Base-by-base conservation (phyloP, 176 grass and related monocot genomes). In the Miscanthus lutarioriparius region DNA sequence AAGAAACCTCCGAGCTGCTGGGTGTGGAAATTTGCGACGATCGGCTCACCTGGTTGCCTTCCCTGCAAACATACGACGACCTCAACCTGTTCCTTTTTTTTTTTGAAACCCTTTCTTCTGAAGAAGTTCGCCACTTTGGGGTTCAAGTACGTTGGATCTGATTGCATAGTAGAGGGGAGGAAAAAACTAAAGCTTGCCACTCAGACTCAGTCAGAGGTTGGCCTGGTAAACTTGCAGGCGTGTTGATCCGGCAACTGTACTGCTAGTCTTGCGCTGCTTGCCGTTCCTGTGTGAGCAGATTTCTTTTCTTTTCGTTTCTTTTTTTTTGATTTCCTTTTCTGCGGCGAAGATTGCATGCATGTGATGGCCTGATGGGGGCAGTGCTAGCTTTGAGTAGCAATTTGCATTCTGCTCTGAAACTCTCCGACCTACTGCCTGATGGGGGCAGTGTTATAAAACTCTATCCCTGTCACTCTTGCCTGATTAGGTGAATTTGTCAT, bases 221-320 rank as follows among this genome's bases (percentile, higher is more conserved):
- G 53, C 72, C 59, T 56, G 44, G 35, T 47, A 43, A 70, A 7
- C 32, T 27, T 47, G 14, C 17, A 59, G 47, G 67, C 80, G 66
- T 82, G 67, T 26, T 59, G 79, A 71, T 70, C 43, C 79, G 30
- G 79, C 65, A 80, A 79, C 59, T 41, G 2, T 43, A 54, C 72
- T 48, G 6, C 39, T 27, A 26, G 23, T 73, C 70, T 28, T 26
- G 15, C 8, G 36, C 10, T 56, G 30, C 48, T 35, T 27, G 73
- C 74, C 9, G 30, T 54, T 22, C 12, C 61, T 64, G 58, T 44
- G 6, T 3, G n/a, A 27, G 12, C 48, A 28, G 26, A 19, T 58
- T 30, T 30, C 28, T 30, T 58, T 13, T 54, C n/a, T 26, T 61
- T 10, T n/a, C 15, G 37, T 58, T 8, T 22, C 3, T 5, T 23